Evolutionary conservation across 2,329 filamentous ascomycete genomes (phyloP), one percentile per base, ranked within the genome.

Genomic region (Cladosporium sp.): DNA sequence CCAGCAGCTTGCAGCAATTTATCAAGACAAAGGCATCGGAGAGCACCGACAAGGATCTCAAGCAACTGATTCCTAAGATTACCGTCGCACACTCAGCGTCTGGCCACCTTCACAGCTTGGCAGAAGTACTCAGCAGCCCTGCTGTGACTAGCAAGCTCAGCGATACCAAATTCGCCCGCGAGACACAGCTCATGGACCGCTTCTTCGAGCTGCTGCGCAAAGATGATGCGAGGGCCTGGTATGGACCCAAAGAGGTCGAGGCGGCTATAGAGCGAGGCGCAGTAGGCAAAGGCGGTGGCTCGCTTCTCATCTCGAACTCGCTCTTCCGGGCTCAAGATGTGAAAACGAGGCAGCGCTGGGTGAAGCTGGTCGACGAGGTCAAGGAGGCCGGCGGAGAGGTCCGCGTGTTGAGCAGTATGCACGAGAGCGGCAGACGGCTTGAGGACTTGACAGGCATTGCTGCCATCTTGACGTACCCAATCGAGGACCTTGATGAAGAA

Each of bases 181-280:
- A 97, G 73, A 91, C 91, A 1, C 82, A 81, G 36, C 79, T 90
- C 60, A 91, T 99, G 85, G 91, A 97, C 66, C 83, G 86, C 44
- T 91, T 97, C 70, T 85, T 89, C 65, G 82, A 86, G 0, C 79
- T 90, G 60, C 78, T 99, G 59, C 86, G 92, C 52, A 84, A 84
- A 59, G 92, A 97, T 61, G 92, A 97, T 63, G 89, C 90, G 2
- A 84, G 89, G 57, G 93, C 92, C 2, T 96, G 92, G 82, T 99
- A 99, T 73, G 94, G 94, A 0, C 84, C 88, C 0, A 82, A 80
- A 13, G 90, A 96, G 54, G 91, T 96, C 2, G 86, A 90, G 68
- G 84, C 83, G 60, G 93, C 93, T 0, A 87, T 97, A 3, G 85
- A 86, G 10, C 90, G 94, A 65, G 93, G 93, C 1, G 94, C 92